Base-by-base conservation (phyloP, 1,284 basidiomycete genomes). In the Coriolopsis trogii region DNA sequence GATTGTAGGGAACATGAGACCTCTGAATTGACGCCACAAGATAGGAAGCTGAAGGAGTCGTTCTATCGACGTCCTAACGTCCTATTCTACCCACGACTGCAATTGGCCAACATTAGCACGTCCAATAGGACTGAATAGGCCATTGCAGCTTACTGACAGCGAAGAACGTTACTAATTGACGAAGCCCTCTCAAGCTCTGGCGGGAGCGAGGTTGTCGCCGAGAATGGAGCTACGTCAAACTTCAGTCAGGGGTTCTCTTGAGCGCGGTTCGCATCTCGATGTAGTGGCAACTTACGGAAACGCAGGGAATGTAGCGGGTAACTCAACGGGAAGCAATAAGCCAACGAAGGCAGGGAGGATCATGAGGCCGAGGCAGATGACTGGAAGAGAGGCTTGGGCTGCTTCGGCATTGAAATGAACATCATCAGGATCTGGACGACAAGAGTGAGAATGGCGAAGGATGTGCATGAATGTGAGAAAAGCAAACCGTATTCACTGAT, bases 301-400 rank as follows among this genome's bases (percentile, higher is more conserved):
- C 30, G 31, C 38, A 30, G 26, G 21, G 45, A 26, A 46, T 21
- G 12, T 3, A 13, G 16, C 20, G 37, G 37, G 36, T 31, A 38
- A 51, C 25, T 29, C 41, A 51, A 40, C 31, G 58, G 52, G 47
- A 49, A 45, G 41, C 41, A 41, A 40, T 56, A 51, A 43, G 53
- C 51, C 53, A 53, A 58, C 53, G 49, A 47, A 46, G 29, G 18
- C 30, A 3, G 12, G 25, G 36, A 43, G 28, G 53, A 62, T 62
- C 62, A 64, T 64, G 62, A 52, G 62, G 59, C 33, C 38, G 41
- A 40, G 41, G 49, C 62, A 62, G 47, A 58, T 64, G 62, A 64
- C 60, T 53, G 51, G 38, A 30, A 29, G 26, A 42, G n/a, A 31
- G 41, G 26, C 40, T 46, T 30, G 33, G 25, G 41, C 6, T 46